Base-by-base conservation (phyloP, 106 monocot species). In the Acanthochlamys bracteata region DNA sequence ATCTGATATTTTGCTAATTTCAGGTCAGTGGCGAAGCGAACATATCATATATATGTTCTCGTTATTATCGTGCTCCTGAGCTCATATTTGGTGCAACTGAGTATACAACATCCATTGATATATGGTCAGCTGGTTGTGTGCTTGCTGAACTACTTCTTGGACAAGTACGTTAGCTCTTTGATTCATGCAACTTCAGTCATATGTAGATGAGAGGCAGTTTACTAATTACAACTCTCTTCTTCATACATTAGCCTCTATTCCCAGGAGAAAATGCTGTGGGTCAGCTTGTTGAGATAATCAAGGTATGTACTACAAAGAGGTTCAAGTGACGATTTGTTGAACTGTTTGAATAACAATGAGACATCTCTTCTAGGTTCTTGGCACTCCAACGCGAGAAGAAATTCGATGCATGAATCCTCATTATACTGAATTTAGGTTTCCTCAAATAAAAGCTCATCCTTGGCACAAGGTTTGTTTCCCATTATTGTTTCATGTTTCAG, bases 361-460 rank as follows among this genome's bases (percentile, higher is more conserved):
- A 51, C 0, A 10, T 47, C 75, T 68, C 53, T 40, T 75, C 24
- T 65, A 88, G 87, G 80, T 88, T 66, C 77, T 88, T 66, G 87
- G 87, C 55, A 88, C 87, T 62, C 87, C 87, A 77, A 88, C 87
- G 0, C 58, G 87, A 17, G 87, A 88, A 73, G 87, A 88, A 78
- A 88, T 88, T 66, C 79, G 87, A 22, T 88, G 87, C 77, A 88
- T 88, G 87, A 88, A 88, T 62, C 87, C 83, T 42, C 83, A 77
- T 42, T 83, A 88, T 46, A 83, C 77, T 8, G 87, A 88, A 54
- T 88, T 83, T 46, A 80, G 83, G 59, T 88, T 88, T 75, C 87
- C 87, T 22, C 87, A 88, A 68, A 88, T 88, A 16, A 88, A 88
- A 78, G 77, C 83, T 59, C 83, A 80, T 73, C 87, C 87, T 0